Evolutionary conservation across 2,329 filamentous ascomycete genomes (phyloP).

Genomic region (Fusarium sp.): DNA sequence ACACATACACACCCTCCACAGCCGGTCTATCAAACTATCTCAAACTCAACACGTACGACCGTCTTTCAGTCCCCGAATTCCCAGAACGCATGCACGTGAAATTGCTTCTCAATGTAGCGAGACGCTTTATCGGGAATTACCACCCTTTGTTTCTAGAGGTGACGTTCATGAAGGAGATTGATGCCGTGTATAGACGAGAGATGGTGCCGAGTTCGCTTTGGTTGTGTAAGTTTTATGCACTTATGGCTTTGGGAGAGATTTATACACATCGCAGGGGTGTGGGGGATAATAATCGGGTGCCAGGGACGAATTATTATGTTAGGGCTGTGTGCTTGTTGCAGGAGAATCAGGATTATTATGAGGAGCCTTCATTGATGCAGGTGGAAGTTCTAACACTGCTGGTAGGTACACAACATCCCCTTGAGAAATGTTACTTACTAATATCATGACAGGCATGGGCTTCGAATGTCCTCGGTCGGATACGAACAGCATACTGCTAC

Average conservation of each 20-base stretch:
- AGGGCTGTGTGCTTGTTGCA: constrained; percentile 54
- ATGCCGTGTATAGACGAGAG: constrained; percentile 50
- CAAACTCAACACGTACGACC: constrained; percentile 15
- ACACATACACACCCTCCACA: constrained; percentile 42
- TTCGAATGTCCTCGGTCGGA: constrained; percentile 51
- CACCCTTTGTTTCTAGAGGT: constrained; percentile 50
- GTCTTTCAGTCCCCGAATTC: constrained; percentile 7
- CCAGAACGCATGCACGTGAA: constrained; percentile 48
- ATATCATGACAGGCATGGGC: constrained; percentile 48
- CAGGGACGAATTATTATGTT: constrained; percentile 57
- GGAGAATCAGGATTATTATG: constrained; percentile 50
- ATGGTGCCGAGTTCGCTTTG: constrained; percentile 45
- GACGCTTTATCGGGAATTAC: constrained; percentile 48
- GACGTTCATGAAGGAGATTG: constrained; percentile 52
- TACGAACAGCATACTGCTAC: constrained; percentile 49
- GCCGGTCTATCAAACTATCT: constrained; percentile 45
- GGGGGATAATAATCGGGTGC: constrained; percentile 47
- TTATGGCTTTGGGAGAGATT: constrained; percentile 58
- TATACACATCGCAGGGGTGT: constrained; percentile 54
- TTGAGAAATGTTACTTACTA: too few species aligned
- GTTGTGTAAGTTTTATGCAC: constrained; percentile 57
- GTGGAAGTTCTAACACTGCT: constrained; percentile 53
- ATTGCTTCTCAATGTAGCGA: constrained; percentile 44
- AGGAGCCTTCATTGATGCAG: constrained; percentile 57
- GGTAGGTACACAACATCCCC: too few species aligned